A percentile compares a stretch with the other conserved stretches of the same genome.
Conservation (phyloP, 169 alveolate genomes). For the Toxoplasma gondii region DNA sequence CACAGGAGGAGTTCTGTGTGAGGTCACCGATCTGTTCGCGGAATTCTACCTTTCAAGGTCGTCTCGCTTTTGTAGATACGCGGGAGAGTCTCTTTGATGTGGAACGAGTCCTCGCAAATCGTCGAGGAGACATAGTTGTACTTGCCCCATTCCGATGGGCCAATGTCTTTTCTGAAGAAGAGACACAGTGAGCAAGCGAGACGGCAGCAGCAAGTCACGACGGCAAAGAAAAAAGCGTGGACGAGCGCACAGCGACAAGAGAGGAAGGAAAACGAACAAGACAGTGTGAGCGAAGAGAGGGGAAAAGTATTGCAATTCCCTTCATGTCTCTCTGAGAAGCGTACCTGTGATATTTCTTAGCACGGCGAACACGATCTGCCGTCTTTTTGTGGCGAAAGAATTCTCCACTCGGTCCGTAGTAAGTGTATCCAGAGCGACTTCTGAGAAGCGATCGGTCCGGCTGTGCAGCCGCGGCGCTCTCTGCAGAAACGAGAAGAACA, state of each 20-base stretch:
- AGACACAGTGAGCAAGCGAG: no score
- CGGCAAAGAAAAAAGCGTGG: no score
- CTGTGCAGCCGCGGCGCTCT: not conserved
- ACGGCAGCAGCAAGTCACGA: no score
- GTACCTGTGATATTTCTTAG: conserved; percentile 63
- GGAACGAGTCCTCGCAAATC: conserved; percentile 55
- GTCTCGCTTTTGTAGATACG: conserved; percentile 40
- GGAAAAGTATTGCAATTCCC: no score
- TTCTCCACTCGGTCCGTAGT: conserved; percentile 25
- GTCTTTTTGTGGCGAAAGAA: conserved; percentile 51
- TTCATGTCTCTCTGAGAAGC: not conserved
- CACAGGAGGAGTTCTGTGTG: not conserved
- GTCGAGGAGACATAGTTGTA: conserved; percentile 31
- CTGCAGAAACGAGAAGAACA: no score
- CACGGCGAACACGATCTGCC: conserved; percentile 43
- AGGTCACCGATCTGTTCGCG: not conserved
- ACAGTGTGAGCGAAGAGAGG: no score
- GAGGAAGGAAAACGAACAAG: no score
- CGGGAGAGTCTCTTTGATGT: conserved; percentile 37
- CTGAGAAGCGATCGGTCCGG: not conserved
- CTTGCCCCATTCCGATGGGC: conserved; percentile 60
- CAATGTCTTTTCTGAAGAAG: conserved; percentile 32
- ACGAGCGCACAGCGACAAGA: no score
- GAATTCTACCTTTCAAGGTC: not conserved
- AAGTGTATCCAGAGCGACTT: not conserved